A percentile compares a stretch with the other conserved stretches of the same genome.
Conservation (phyloP, 1,284 basidiomycete species). For the Thelephora terrestris region DNA sequence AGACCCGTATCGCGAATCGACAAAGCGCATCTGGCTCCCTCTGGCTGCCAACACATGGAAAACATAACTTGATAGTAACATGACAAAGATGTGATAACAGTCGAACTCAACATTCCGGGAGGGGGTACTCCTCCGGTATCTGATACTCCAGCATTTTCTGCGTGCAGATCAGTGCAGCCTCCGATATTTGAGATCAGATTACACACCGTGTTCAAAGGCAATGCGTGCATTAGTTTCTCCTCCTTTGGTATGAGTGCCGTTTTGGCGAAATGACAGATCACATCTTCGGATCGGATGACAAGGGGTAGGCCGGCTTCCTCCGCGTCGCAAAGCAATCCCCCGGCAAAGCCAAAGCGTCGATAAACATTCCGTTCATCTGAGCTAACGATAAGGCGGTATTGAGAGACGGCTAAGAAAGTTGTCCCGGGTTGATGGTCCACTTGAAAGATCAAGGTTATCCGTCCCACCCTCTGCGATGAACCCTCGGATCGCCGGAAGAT, state of each 20-base stretch:
- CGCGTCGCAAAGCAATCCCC: constrained; percentile 3
- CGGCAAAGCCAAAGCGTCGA: constrained; percentile 1
- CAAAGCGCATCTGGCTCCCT: too few species aligned
- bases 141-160: too few species aligned
- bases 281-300: background rate
- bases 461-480: background rate
- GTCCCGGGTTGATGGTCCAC: background rate
- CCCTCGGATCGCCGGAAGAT: background rate
- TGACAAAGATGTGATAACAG: too few species aligned
- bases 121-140: too few species aligned
- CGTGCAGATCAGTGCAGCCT: too few species aligned
- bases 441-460: constrained; percentile 2
- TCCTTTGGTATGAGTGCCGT: background rate
- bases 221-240: background rate
- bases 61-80: too few species aligned
- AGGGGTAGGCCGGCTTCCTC: background rate
- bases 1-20: too few species aligned
- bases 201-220: background rate
- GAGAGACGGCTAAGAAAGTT: background rate
- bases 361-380: constrained; percentile 1
- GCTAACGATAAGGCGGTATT: background rate
- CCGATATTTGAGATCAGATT: background rate
- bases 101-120: too few species aligned
- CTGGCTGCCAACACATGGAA: too few species aligned
- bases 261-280: constrained; percentile 4